Evolutionary conservation across 1,284 basidiomycete genomes (phyloP).

Genomic region (Vanrija humicola): DNA sequence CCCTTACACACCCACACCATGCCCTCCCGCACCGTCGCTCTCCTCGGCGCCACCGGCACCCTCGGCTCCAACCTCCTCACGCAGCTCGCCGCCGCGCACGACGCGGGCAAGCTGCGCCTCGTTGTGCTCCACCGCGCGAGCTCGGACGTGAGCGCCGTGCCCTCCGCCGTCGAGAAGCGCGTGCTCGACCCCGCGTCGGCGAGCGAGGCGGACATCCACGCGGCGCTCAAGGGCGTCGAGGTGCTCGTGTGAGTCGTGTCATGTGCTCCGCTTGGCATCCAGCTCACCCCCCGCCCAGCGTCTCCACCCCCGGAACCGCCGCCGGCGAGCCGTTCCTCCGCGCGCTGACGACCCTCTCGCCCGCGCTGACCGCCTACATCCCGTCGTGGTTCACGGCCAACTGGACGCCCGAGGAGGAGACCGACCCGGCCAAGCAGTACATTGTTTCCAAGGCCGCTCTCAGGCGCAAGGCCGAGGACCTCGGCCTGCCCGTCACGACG

Average conservation of each 20-base stretch:
- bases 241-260: slow-evolving; percentile 1
- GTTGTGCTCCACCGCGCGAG: slow-evolving; percentile 3
- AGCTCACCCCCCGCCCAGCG: too few species aligned
- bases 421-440: neutral
- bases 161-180: slow-evolving; percentile 3
- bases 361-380: neutral
- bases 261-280: too few species aligned
- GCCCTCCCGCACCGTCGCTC: slow-evolving; percentile 1
- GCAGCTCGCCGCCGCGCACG: neutral
- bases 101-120: neutral
- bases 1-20: too few species aligned
- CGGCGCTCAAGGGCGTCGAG: slow-evolving; percentile 2
- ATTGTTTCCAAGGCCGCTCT: neutral
- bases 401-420: neutral
- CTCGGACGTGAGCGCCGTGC: neutral
- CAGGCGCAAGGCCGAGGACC: neutral
- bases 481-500: neutral
- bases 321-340: neutral
- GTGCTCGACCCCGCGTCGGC: slow-evolving; percentile 2
- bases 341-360: neutral
- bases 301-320: neutral
- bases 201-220: neutral
- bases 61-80: slow-evolving; percentile 4
- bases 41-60: slow-evolving; percentile 5
- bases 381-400: slow-evolving; percentile 4